These are phyloP conservation scores for Pestalotiopsis sp. DNA, from an alignment of 2,329 filamentous ascomycete species.

Conservation along the genomic window DNA sequence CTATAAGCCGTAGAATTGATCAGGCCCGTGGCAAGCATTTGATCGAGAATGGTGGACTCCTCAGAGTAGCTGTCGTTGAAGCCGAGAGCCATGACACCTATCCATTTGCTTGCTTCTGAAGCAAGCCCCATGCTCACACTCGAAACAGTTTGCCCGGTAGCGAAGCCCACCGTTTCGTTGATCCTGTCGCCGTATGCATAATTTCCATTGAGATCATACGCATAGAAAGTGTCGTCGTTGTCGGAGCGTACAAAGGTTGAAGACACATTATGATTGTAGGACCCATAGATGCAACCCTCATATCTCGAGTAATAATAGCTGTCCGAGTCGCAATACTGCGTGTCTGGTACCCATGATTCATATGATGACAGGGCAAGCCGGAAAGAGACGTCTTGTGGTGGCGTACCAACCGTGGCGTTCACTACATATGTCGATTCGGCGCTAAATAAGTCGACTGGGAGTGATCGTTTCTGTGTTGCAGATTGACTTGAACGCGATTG, in stretches of 20 bases:
- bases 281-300: constrained; percentile 25
- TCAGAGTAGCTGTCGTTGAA: constrained; percentile 21
- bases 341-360: constrained; percentile 31
- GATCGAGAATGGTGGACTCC: constrained; percentile 25
- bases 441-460: constrained; percentile 2
- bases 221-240: constrained; percentile 13
- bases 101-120: constrained; percentile 13
- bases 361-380: constrained; percentile 23
- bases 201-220: constrained; percentile 14
- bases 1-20: constrained; percentile 31
- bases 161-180: constrained; percentile 27
- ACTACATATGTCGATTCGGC: constrained; percentile 10
- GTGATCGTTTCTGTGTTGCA: constrained; percentile 3
- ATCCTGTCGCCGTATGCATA: constrained; percentile 23
- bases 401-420: constrained; percentile 20
- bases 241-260: constrained; percentile 18
- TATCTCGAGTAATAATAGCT: background rate
- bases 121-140: constrained; percentile 31
- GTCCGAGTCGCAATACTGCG: constrained; percentile 7
- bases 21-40: constrained; percentile 25
- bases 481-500: background rate
- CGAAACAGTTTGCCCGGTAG: constrained; percentile 22
- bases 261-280: constrained; percentile 23
- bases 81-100: constrained; percentile 31
- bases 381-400: constrained; percentile 28